These are phyloP conservation scores for Acer yangbiense DNA, from an alignment of 345 rosid genomes.

Conservation along the genomic window DNA sequence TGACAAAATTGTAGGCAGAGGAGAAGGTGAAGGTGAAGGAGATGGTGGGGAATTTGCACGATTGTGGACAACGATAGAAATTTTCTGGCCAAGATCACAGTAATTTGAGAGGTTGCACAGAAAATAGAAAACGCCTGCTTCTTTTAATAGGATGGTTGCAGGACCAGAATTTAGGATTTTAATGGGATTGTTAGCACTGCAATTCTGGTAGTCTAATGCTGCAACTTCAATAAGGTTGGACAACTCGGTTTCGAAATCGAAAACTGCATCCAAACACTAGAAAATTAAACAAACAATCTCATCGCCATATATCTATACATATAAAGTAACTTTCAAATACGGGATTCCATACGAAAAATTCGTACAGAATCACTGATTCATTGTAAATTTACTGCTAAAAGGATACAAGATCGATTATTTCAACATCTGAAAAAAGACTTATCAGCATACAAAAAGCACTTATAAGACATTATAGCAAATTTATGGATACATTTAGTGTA, in stretches of 20 bases:
- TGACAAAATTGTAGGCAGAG: not conserved
- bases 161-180: slow-evolving; percentile 28
- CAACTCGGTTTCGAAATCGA: slow-evolving; percentile 36
- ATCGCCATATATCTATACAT: too few species aligned
- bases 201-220: slow-evolving; percentile 32
- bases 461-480: not conserved
- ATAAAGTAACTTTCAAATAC: too few species aligned
- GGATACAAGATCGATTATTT: too few species aligned
- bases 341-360: too few species aligned
- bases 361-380: too few species aligned
- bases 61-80: slow-evolving; percentile 27
- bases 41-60: not conserved
- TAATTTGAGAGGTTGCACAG: slow-evolving; percentile 48
- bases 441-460: not conserved
- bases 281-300: too few species aligned
- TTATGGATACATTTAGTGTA: not conserved
- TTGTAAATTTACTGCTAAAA: too few species aligned
- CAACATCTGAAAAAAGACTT: too few species aligned
- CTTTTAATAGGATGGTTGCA: slow-evolving; percentile 23
- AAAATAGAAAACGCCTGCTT: slow-evolving; percentile 38
- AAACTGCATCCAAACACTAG: slow-evolving; percentile 19
- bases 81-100: slow-evolving; percentile 44
- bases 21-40: not conserved
- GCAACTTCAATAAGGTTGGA: slow-evolving; percentile 45
- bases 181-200: slow-evolving; percentile 33